A percentile compares a stretch with the other conserved stretches of the same genome.
Evolutionary conservation across 2,329 filamentous ascomycete genomes (phyloP).

Genomic region (Trichoderma breve): DNA sequence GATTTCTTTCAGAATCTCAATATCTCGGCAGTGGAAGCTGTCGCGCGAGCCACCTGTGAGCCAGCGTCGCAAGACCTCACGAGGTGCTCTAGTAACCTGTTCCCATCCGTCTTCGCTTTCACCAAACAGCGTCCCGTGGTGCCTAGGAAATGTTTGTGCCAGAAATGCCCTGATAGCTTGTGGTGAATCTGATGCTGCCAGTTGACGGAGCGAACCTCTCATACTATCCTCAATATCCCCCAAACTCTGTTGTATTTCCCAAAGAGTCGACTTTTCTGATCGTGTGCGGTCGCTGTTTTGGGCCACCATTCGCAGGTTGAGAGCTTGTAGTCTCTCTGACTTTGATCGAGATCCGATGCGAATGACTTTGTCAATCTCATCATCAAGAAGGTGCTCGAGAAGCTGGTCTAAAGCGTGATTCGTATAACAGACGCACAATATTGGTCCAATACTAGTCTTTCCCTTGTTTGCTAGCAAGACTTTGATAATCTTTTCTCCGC

Average conservation of each 20-base stretch:
- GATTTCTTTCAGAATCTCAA: not conserved
- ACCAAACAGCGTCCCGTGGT: not conserved
- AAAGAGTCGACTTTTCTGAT: slow-evolving; percentile 29
- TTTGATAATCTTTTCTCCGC: slow-evolving; percentile 58
- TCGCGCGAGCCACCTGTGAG: not conserved
- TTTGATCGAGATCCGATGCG: slow-evolving; percentile 61
- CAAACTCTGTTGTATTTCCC: not conserved
- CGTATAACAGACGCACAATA: slow-evolving; percentile 53
- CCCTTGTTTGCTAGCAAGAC: slow-evolving; percentile 47
- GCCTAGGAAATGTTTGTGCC: not conserved
- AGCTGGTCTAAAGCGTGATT: slow-evolving; percentile 28
- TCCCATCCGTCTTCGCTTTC: slow-evolving; percentile 9
- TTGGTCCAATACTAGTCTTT: slow-evolving; percentile 44
- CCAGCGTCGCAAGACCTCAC: not conserved
- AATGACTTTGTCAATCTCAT: slow-evolving; percentile 45
- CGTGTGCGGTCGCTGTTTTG: slow-evolving; percentile 36
- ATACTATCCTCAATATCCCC: not conserved
- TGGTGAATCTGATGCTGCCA: not conserved
- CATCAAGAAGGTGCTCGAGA: slow-evolving; percentile 56
- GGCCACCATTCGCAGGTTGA: slow-evolving; percentile 49
- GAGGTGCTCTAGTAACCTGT: not conserved
- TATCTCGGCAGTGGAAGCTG: not conserved
- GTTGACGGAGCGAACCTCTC: not conserved
- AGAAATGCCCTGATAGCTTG: not conserved
- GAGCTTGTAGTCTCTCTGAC: slow-evolving; percentile 47